Evolutionary conservation across 1,284 basidiomycete genomes (phyloP).

Genomic region (Pholiota adiposa): DNA sequence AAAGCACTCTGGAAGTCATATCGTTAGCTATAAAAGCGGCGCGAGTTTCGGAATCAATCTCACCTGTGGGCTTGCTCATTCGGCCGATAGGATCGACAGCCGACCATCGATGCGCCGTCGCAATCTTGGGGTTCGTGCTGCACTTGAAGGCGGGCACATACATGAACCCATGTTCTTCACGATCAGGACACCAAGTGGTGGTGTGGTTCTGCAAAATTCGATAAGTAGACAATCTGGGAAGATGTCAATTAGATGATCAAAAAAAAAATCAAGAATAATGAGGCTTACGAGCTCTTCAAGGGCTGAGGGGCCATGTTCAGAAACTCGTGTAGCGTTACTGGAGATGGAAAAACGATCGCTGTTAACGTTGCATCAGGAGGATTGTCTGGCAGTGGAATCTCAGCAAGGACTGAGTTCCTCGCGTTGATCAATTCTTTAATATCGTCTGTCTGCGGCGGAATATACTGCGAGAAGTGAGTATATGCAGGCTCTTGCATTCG

Average conservation of each 20-base stretch:
- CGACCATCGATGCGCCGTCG: conserved; percentile 73
- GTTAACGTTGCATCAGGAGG: conserved; percentile 66
- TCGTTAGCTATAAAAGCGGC: neutral
- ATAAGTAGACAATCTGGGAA: conserved; percentile 61
- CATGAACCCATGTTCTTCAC: conserved; percentile 79
- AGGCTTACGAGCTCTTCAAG: conserved; percentile 56
- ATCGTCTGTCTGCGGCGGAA: conserved; percentile 35
- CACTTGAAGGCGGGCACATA: conserved; percentile 75
- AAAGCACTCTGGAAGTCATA: conserved; percentile 69
- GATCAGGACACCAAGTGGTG: conserved; percentile 76
- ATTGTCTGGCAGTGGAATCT: conserved; percentile 62
- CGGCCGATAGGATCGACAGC: conserved; percentile 59
- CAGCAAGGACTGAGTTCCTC: conserved; percentile 57
- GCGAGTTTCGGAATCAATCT: conserved; percentile 11
- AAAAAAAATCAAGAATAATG: neutral
- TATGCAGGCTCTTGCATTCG: neutral
- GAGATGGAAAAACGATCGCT: conserved; percentile 66
- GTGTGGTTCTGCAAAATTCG: conserved; percentile 67
- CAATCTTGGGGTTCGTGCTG: conserved; percentile 71
- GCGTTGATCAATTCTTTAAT: conserved; percentile 54
- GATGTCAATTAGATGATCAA: neutral
- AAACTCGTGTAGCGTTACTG: conserved; percentile 70
- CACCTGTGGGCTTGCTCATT: conserved; percentile 66
- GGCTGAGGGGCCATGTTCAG: conserved; percentile 59
- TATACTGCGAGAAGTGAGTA: conserved; percentile 19